These are phyloP conservation scores for Kitagawia praeruptora DNA, from an alignment of 129 eudicot genomes.

Conservation along the genomic window DNA sequence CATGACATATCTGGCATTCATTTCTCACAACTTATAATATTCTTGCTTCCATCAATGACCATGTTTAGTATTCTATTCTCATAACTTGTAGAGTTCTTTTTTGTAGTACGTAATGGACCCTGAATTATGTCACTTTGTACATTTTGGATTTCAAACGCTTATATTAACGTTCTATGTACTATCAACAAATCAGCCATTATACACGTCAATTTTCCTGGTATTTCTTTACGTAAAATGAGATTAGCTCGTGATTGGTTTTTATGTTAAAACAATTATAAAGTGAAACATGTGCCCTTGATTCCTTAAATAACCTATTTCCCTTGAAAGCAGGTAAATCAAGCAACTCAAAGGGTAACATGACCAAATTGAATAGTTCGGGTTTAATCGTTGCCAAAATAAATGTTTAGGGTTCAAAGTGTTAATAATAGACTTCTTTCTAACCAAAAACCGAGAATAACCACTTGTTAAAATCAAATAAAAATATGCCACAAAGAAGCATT, in stretches of 20 bases:
- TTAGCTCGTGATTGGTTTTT: not conserved
- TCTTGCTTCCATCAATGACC: not conserved
- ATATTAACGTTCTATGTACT: not conserved
- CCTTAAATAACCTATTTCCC: not conserved
- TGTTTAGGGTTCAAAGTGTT: not conserved
- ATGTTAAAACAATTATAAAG: not conserved
- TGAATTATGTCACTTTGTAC: not conserved
- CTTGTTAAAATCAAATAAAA: not conserved
- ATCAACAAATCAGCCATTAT: not conserved
- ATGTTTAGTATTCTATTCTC: not conserved
- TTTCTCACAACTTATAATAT: not conserved
- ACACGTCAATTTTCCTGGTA: not conserved
- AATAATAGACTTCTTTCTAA: not conserved
- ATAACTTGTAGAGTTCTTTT: not conserved
- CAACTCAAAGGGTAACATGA: not conserved
- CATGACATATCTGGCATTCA: not conserved
- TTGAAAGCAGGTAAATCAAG: not conserved
- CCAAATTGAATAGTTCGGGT: not conserved
- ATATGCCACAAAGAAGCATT: not conserved
- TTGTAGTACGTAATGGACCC: not conserved
- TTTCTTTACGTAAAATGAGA: not conserved
- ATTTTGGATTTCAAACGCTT: not conserved
- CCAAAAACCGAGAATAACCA: not conserved
- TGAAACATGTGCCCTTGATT: not conserved
- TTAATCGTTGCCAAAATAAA: not conserved